Percentiles rank a stretch among this genome's conserved stretches.
These are phyloP conservation scores for Centrapalus pauciflorus DNA, from an alignment of 129 eudicot species.

Conservation along the genomic window DNA sequence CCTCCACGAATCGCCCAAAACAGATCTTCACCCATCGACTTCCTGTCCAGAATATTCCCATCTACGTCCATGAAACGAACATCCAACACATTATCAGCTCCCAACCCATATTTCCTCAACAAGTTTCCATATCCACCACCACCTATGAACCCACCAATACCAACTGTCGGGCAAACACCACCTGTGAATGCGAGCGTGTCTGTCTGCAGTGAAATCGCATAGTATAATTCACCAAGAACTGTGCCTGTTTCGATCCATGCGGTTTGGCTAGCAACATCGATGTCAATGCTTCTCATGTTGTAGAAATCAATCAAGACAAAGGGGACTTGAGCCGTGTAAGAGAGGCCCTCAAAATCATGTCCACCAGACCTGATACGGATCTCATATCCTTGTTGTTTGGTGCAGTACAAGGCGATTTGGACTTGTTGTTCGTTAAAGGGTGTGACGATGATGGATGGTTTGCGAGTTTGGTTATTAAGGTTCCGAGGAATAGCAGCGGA, in stretches of 20 bases:
- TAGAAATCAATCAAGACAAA: slow-evolving; percentile 23
- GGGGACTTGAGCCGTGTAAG: slow-evolving; percentile 6
- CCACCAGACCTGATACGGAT: slow-evolving; percentile 15
- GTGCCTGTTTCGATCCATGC: slow-evolving; percentile 23
- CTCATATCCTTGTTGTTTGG: background rate
- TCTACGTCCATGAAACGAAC: slow-evolving; percentile 14
- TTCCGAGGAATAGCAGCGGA: background rate
- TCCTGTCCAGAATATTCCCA: slow-evolving; percentile 8
- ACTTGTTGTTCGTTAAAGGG: background rate
- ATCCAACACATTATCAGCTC: slow-evolving; percentile 14
- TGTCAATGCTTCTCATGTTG: background rate
- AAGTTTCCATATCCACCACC: slow-evolving; percentile 24
- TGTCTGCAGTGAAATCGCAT: slow-evolving; percentile 4
- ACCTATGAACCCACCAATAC: slow-evolving; percentile 10
- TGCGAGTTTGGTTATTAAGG: background rate
- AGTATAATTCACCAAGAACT: slow-evolving; percentile 21
- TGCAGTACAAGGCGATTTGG: background rate
- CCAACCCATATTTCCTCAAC: slow-evolving; percentile 20
- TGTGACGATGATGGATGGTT: slow-evolving; percentile 7
- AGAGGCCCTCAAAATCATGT: slow-evolving; percentile 29
- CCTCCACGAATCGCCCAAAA: slow-evolving; percentile 37
- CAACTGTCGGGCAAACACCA: slow-evolving; percentile 23
- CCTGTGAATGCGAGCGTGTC: slow-evolving; percentile 15
- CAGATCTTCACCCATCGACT: slow-evolving; percentile 31
- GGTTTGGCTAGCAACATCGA: background rate